A percentile compares a stretch with the other conserved stretches of the same genome.
Conservation (phyloP, 192 early-diverging fungal genomes). For the Coemansia sp. region DNA sequence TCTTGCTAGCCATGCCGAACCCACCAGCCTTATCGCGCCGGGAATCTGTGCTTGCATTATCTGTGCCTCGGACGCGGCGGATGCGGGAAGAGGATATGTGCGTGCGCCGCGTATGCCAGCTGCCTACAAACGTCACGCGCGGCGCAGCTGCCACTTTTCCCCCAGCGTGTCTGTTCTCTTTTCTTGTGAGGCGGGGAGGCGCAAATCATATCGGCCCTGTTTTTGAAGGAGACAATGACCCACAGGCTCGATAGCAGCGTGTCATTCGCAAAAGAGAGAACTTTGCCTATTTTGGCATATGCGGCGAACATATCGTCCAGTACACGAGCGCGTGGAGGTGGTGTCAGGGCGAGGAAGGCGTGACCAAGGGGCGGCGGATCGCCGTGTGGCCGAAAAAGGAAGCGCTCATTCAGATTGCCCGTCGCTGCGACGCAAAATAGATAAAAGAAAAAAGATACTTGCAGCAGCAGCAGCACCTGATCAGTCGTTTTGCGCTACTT, state of each 20-base stretch:
- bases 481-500: not conserved
- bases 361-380: slow-evolving; percentile 3
- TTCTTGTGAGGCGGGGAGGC: not conserved
- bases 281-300: not conserved
- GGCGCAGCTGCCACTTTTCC: not conserved
- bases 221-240: not conserved
- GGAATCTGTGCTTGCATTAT: slow-evolving; percentile 1
- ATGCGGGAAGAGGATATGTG: not conserved
- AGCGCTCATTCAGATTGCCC: slow-evolving; percentile 3
- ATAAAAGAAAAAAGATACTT: not conserved
- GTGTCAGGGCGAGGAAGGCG: not conserved
- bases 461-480: not conserved
- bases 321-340: not conserved
- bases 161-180: not conserved
- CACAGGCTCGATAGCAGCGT: not conserved
- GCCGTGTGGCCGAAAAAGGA: not conserved
- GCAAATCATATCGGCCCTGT: slow-evolving; percentile 2
- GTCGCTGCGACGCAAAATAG: not conserved
- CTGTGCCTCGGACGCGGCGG: not conserved
- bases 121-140: not conserved
- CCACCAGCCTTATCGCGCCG: not conserved
- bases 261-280: not conserved
- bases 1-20: not conserved
- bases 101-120: not conserved
- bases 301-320: not conserved